Evolutionary conservation across 176 grass and related monocot species (phyloP).

Genomic region (Aegilops longissima): DNA sequence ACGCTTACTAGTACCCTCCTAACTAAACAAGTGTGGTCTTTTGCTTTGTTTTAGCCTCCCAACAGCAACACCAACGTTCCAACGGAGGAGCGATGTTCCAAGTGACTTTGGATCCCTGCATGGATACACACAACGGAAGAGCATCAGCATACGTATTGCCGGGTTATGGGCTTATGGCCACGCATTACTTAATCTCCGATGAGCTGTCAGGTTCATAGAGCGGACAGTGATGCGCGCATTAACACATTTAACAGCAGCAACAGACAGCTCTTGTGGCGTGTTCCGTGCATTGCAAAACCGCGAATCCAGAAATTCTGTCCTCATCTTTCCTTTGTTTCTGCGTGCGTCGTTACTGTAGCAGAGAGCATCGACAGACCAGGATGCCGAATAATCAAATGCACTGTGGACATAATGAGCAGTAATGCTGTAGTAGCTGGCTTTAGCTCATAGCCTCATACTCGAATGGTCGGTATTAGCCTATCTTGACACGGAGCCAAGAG

Average conservation of each 20-base stretch:
- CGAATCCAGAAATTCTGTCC: constrained; percentile 2
- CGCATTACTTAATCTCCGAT: neutral
- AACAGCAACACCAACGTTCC: neutral
- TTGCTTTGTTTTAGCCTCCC: constrained; percentile 10
- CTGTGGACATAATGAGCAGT: neutral
- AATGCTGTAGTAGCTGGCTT: neutral
- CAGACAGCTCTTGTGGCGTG: neutral
- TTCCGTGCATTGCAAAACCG: constrained; percentile 26
- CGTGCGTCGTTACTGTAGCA: neutral
- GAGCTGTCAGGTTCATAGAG: neutral
- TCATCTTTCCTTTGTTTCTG: constrained; percentile 12
- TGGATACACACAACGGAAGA: no score
- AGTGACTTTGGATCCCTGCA: neutral
- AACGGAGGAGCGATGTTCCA: neutral
- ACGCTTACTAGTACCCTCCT: neutral
- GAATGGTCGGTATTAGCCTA: no score
- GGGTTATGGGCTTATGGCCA: neutral
- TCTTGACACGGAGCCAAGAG: no score
- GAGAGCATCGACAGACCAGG: neutral
- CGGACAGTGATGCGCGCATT: neutral
- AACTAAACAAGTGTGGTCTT: neutral
- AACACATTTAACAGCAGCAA: neutral
- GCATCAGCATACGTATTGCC: neutral
- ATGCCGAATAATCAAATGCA: neutral
- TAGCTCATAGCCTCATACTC: neutral